Evolutionary conservation across 495 filamentous ascomycete genomes (phyloP).

Genomic region (Evernia prunastri): DNA sequence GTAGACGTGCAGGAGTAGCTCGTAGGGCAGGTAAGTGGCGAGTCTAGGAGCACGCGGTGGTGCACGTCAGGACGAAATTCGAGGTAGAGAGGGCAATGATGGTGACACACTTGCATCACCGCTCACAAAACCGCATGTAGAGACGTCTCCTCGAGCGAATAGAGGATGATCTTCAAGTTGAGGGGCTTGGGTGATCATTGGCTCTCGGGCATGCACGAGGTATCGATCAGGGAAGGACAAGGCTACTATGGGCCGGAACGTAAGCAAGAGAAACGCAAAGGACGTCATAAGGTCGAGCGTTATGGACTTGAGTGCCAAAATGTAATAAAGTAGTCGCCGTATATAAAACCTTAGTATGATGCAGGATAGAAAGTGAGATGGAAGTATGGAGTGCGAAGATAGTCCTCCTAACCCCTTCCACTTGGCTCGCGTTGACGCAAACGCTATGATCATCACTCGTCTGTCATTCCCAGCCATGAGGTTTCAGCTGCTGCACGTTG

Average conservation of each 20-base stretch:
- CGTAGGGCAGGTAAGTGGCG: not conserved
- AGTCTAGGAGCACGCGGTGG: not conserved
- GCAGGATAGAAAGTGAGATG: not conserved
- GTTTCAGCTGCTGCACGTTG: not conserved
- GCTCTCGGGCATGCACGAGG: not conserved
- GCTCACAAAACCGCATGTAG: constrained; percentile 3
- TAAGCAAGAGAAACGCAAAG: not conserved
- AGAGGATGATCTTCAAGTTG: not conserved
- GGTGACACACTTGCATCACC: not conserved
- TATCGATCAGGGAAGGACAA: not conserved
- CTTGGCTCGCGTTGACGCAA: not conserved
- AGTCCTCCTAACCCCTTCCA: not conserved
- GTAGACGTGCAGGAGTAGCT: constrained; percentile 3
- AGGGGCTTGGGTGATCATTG: not conserved
- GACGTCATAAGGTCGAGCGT: not conserved
- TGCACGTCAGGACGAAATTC: not conserved
- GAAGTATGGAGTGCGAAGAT: not conserved
- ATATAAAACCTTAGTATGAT: not conserved
- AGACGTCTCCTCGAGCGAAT: not conserved
- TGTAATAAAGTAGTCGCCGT: not conserved
- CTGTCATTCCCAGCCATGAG: not conserved
- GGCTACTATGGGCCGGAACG: not conserved
- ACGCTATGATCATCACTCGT: not conserved
- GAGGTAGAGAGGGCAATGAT: not conserved
- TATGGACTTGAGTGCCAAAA: not conserved